Conservation (phyloP, 2,329 filamentous ascomycete species). For the Lecanicillium sp. region DNA sequence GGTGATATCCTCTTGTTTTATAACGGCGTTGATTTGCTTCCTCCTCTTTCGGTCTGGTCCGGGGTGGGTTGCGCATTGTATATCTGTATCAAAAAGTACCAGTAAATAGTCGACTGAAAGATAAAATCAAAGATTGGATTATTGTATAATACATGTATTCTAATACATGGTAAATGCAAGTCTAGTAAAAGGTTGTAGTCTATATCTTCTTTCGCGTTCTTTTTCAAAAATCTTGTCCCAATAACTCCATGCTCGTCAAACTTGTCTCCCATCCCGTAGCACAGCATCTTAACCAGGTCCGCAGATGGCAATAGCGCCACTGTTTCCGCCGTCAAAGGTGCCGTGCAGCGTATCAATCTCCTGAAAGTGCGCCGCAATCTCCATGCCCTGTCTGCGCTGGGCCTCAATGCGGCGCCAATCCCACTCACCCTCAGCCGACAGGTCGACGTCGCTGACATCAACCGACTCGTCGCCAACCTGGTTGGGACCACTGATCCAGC, state of each 20-base stretch:
- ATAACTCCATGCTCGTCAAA: not conserved
- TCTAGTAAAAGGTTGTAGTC: not conserved
- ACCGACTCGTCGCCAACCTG: constrained; percentile 31
- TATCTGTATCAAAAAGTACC: too few relatives aligned
- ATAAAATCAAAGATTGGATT: too few relatives aligned
- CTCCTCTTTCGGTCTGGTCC: too few relatives aligned
- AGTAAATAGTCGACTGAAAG: too few relatives aligned
- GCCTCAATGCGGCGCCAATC: constrained; percentile 52
- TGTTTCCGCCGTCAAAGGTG: constrained; percentile 45
- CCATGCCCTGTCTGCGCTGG: constrained; percentile 46
- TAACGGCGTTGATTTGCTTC: too few relatives aligned
- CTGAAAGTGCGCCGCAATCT: constrained; percentile 47
- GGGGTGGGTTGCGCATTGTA: too few relatives aligned
- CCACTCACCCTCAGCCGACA: constrained; percentile 35
- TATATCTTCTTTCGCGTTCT: not conserved
- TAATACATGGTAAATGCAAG: not conserved
- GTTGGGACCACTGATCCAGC: constrained; percentile 44
- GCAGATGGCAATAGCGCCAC: constrained; percentile 44
- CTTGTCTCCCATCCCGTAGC: not conserved
- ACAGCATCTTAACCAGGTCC: constrained; percentile 26
- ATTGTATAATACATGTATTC: not conserved
- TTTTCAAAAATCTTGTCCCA: too few relatives aligned
- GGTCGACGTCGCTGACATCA: constrained; percentile 27
- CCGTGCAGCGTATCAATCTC: constrained; percentile 45
- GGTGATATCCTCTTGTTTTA: not conserved